Evolutionary conservation across 1,284 basidiomycete species (phyloP), one percentile per base, ranked within the genome.

Genomic region (Megacollybia platyphylla): DNA sequence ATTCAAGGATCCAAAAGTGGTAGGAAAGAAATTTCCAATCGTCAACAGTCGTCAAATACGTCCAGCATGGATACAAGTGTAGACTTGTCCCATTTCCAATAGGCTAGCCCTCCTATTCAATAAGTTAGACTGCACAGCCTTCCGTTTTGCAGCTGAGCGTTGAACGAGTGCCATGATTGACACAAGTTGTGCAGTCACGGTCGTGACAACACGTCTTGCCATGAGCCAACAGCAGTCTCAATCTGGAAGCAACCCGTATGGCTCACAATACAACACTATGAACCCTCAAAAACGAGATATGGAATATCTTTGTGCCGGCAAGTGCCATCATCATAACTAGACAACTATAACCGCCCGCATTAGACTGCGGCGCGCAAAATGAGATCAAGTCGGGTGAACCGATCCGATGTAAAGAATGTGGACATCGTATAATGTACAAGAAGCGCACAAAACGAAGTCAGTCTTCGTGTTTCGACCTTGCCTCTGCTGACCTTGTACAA

Each of bases 401-500:
- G 37, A 96, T 97, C 54, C 83, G 94, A 45, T 98, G 94, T 66
- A 76, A 87, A 54, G 92, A 97, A 60, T 98, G 94, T 57, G 94
- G 94, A 2, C 94, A 97, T 62, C 81, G 94, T 49, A 93, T 98
- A 60, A 96, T 98, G 90, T 97, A 97, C 70, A 98, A 98, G 69
- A 96, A 96, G 64, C 70, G 94, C 54, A 97, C 93, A 15, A 89
- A 81, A 59, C 73, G 90, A 69, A 96, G 94, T 97, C 58, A 60
- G 88, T 79, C 40, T 39, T 49, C 46, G 20, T 20, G 41, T 39
- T 35, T 9, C 38, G 32, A 41, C 9, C 46, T 44, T 48, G 49
- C 2, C 32, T 42, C 36, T 30, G 24, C 45, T 44, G 42, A 48
- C 47, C 26, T 47, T 50, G 46, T 49, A 10, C 32, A 8, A 36